A percentile compares a stretch with the other conserved stretches of the same genome.
Conservation (phyloP, 371 early-diverging fungal species). For the Mucor circinelloides region DNA sequence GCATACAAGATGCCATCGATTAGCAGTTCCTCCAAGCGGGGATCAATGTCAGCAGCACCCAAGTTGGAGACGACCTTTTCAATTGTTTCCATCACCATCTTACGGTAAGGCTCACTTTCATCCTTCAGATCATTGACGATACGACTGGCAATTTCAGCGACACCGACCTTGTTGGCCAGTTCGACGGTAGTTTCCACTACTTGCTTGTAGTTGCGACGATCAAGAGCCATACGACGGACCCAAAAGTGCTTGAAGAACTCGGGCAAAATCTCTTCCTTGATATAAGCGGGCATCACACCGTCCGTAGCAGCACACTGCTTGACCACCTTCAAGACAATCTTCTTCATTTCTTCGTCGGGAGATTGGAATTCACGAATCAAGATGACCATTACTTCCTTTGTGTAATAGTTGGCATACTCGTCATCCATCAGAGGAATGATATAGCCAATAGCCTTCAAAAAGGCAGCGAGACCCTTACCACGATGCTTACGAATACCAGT, state of each 20-base stretch:
- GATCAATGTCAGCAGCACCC: slow-evolving; percentile 92
- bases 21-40: slow-evolving; percentile 86
- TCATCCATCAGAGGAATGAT: slow-evolving; percentile 97
- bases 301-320: slow-evolving; percentile 95
- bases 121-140: slow-evolving; percentile 94
- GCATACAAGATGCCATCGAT: slow-evolving; percentile 96
- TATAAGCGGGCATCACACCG: slow-evolving; percentile 86
- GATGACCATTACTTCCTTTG: slow-evolving; percentile 90
- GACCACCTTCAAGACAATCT: slow-evolving; percentile 95
- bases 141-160: slow-evolving; percentile 82
- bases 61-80: slow-evolving; percentile 78
- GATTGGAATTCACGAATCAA: slow-evolving; percentile 96
- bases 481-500: slow-evolving; percentile 92
- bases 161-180: slow-evolving; percentile 92
- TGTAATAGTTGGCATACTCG: slow-evolving; percentile 92
- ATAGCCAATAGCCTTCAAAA: slow-evolving; percentile 96
- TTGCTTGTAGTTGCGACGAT: slow-evolving; percentile 89
- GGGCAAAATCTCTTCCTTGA: slow-evolving; percentile 88
- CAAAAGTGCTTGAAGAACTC: slow-evolving; percentile 97
- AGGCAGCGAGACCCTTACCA: slow-evolving; percentile 96
- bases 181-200: slow-evolving; percentile 96
- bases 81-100: slow-evolving; percentile 97
- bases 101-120: slow-evolving; percentile 92
- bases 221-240: slow-evolving; percentile 97
- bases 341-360: slow-evolving; percentile 98